phyloP scores from a whole-genome alignment of 2,329 filamentous ascomycete species.

The Lachnellula occidentalis region DNA sequence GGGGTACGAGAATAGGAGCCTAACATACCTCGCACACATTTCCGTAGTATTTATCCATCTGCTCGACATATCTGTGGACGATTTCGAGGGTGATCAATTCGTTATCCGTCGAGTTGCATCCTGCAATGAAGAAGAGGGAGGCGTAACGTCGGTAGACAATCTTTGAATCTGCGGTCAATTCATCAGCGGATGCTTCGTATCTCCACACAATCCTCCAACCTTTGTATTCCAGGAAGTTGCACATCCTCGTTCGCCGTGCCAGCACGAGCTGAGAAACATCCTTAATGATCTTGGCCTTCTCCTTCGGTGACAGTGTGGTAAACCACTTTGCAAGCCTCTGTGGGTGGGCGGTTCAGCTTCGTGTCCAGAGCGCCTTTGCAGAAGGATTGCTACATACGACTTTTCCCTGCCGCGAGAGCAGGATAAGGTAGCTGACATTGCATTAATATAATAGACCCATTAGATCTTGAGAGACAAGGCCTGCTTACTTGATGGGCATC shows the following conservation, averaged over 20 bases:
- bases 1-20: not conserved
- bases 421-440: conserved; percentile 79
- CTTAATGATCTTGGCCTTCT: conserved; percentile 99
- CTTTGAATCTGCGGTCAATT: conserved; percentile 69
- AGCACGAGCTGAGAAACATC: conserved; percentile 97
- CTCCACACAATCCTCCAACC: conserved; percentile 45
- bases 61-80: conserved; percentile 98
- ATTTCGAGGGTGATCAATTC: conserved; percentile 97
- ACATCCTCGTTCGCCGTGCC: conserved; percentile 94
- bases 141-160: conserved; percentile 98
- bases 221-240: conserved; percentile 99
- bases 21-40: conserved; percentile 86
- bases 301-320: conserved; percentile 91
- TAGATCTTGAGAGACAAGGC: not conserved
- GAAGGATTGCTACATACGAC: conserved; percentile 62
- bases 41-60: conserved; percentile 99
- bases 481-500: conserved; percentile 48
- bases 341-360: conserved; percentile 19
- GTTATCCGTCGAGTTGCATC: conserved; percentile 95
- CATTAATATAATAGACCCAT: conserved; percentile 13
- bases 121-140: conserved; percentile 98
- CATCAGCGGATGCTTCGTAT: conserved; percentile 12
- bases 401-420: conserved; percentile 97
- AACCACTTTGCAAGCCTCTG: conserved; percentile 99
- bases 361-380: conserved; percentile 7